Base-by-base conservation (phyloP, 257 asterid species). In the Solanum tarapatanum region DNA sequence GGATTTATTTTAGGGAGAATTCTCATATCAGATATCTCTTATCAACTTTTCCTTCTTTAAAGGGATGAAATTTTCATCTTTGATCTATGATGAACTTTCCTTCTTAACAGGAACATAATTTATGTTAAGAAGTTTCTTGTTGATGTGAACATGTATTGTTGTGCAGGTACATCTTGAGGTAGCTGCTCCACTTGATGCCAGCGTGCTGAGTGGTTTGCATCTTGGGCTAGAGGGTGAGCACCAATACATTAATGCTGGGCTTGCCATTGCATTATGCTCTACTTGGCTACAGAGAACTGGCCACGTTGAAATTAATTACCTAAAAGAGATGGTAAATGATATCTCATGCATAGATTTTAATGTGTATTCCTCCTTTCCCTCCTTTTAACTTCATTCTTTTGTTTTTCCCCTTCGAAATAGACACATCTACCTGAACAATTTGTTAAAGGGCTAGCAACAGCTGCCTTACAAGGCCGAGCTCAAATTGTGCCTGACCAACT, bases 181-280 rank as follows among this genome's bases (percentile, higher is more conserved):
- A 87, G 96, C 93, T 76, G 91, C 94, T 51, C 98, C 98, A 39
- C 87, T 95, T 90, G 96, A 96, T 91, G 94, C 97, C 58, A 88
- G 89, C 87, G 91, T 93, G 79, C 92, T 95, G 84, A 92, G 95
- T 86, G 94, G 95, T 83, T 73, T 83, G 86, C 93, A 94, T 91
- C 98, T 97, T 87, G 99, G 99, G 86, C 98, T 97, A 33, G 97
- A 92, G 86, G 99, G 99, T 72, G 98, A 97, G 89, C 99, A 97
- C 92, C 99, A 97, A 88, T 96, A 92, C 88, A 33, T 93, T 72
- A 97, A 97, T 92, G 99, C 99, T 88, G 99, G 97, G 72, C 99
- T 97, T 87, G 98, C 99, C 86, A 75, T 95, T 91, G 98, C 99
- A 82, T 87, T 97, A 86, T 93, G 99, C 92, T 93, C 98, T 87